phyloP scores from a whole-genome alignment of 1,139 yeast species.

The Trichomonascaceae sp. region DNA sequence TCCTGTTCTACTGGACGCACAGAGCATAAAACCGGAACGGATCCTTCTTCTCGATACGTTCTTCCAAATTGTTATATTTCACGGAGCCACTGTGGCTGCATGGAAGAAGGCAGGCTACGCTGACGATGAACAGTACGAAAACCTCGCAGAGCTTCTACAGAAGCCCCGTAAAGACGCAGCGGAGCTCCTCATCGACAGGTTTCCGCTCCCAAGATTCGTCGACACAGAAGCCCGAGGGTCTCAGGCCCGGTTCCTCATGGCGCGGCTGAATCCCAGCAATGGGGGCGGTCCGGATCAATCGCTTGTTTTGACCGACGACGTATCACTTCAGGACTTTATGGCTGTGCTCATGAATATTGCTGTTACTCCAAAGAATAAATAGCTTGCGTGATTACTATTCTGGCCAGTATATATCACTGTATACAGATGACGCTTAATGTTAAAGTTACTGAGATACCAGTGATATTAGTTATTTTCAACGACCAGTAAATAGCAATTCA shows the following conservation, averaged over 20 bases:
- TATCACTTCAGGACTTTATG: constrained; percentile 57
- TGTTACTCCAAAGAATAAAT: constrained; percentile 15
- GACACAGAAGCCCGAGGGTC: constrained; percentile 70
- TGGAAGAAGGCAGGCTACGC: constrained; percentile 63
- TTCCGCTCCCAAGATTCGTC: constrained; percentile 60
- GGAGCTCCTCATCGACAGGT: constrained; percentile 50
- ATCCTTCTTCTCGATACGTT: constrained; percentile 59
- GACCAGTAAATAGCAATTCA: too few relatives aligned
- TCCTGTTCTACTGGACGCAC: constrained; percentile 58
- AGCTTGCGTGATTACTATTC: constrained; percentile 6
- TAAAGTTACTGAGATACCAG: too few relatives aligned
- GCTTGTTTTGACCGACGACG: constrained; percentile 55
- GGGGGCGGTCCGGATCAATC: constrained; percentile 17
- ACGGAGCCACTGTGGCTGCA: constrained; percentile 53
- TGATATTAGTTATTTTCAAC: too few relatives aligned
- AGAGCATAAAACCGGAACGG: constrained; percentile 47
- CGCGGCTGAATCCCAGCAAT: constrained; percentile 56
- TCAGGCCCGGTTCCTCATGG: constrained; percentile 64
- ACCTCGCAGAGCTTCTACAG: constrained; percentile 47
- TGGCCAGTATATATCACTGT: too few relatives aligned
- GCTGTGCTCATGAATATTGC: constrained; percentile 29
- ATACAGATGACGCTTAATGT: too few relatives aligned
- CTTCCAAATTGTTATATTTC: constrained; percentile 58
- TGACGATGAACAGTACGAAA: constrained; percentile 48
- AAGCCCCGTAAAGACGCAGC: constrained; percentile 60